Conservation (phyloP, 768 basidiomycete genomes). For the Termitomyces bulborhizus region DNA sequence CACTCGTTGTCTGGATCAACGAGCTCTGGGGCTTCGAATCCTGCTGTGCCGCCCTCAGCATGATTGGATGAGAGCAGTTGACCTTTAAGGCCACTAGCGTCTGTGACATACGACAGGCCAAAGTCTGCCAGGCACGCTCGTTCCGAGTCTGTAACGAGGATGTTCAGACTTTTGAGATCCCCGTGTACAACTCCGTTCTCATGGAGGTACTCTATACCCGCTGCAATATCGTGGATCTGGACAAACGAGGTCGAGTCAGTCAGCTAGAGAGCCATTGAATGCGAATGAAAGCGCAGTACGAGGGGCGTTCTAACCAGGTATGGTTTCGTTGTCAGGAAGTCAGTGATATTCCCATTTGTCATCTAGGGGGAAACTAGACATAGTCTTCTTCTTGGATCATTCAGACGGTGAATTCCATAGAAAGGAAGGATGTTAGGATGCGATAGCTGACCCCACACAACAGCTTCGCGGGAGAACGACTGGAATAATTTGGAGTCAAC, state of each 20-base stretch:
- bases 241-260: conserved; percentile 2
- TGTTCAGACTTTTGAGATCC: conserved; percentile 46
- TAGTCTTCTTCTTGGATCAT: conserved; percentile 20
- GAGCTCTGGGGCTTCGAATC: conserved; percentile 32
- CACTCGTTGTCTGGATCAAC: conserved; percentile 17
- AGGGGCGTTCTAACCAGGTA: conserved; percentile 9
- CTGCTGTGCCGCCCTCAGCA: conserved; percentile 22
- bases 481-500: conserved; percentile 17
- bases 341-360: conserved; percentile 27
- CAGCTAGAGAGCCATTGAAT: conserved; percentile 8
- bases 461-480: conserved; percentile 14
- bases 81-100: conserved; percentile 14
- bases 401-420: conserved; percentile 25
- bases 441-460: conserved; percentile 15
- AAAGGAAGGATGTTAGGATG: conserved; percentile 29
- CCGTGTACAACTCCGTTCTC: conserved; percentile 34
- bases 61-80: conserved; percentile 14
- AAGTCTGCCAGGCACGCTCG: conserved; percentile 47
- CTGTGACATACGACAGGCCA: conserved; percentile 29
- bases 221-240: conserved; percentile 18
- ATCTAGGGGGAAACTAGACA: conserved; percentile 34
- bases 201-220: conserved; percentile 30
- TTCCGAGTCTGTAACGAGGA: conserved; percentile 34
- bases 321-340: conserved; percentile 16
- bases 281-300: conserved; percentile 1